Base-by-base conservation (phyloP, 2,329 filamentous ascomycete genomes). In the Mycosphaerella sp. region DNA sequence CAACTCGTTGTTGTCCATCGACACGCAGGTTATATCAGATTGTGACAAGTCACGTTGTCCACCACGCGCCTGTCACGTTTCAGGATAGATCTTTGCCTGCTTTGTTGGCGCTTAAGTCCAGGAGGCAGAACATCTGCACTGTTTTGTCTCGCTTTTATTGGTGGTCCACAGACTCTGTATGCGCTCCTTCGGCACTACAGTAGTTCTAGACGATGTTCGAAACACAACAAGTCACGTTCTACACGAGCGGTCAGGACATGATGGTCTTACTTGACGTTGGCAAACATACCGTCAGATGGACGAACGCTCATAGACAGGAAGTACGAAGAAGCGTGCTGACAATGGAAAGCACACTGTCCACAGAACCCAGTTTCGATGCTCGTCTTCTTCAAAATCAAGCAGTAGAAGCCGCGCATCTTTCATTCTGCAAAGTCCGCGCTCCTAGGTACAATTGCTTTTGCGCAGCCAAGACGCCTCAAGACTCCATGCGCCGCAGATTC, bases 381-480 rank as follows among this genome's bases (percentile, higher is more conserved):
- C 30, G 13, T n/a, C 13, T 34, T 34, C 30, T 12, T 4, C 2
- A 8, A 12, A 34, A 8, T 5, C n/a, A 18, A 21, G 14, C 25
- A 36, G 17, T 32, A n/a, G 13, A 21, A 10, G n/a, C 14, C 25
- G 39, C 30, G 21, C 21, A 36, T 35, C 36, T 41, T 10, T 41
- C 16, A 41, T 39, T 37, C 27, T 25, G 21, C 21, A 25, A 25
- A 16, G 16, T 27, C 28, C 37, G 45, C 37, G 27, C 25, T 41
- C 45, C 37, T 48, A 21, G 18, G 18, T 21, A 28, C 18, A 36
- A 41, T 17, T 34, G 14, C 37, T 41, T 48, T 41, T 18, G 28
- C 37, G 35, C 16, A 16, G 45, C 50, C 50, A 52, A 52, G 40
- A 36, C 50, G 40, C 39, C 44, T 43, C 42, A 41, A 39, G 41